These are phyloP conservation scores for Cucumis cinereus DNA, from an alignment of 306 rosid genomes.

Conservation along the genomic window DNA sequence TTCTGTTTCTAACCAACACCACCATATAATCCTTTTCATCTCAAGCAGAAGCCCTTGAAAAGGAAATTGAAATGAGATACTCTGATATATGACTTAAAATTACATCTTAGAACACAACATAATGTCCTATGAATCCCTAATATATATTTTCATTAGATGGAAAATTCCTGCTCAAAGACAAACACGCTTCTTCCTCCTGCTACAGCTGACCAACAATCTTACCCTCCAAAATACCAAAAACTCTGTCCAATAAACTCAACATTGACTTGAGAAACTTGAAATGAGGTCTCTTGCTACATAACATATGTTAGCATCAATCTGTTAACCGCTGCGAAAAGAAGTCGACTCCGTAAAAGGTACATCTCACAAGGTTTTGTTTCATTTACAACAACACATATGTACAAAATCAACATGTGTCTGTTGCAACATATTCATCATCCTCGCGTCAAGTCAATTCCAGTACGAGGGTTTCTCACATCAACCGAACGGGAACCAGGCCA, in stretches of 20 bases:
- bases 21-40: neutral
- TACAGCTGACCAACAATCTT: slow-evolving; percentile 18
- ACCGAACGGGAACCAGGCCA: slow-evolving; percentile 56
- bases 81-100: neutral
- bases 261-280: slow-evolving; percentile 2
- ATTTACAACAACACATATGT: slow-evolving; percentile 59
- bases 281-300: slow-evolving; percentile 10
- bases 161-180: neutral
- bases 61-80: neutral
- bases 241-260: slow-evolving; percentile 8
- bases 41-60: slow-evolving; percentile 2
- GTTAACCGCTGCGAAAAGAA: slow-evolving; percentile 8
- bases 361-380: slow-evolving; percentile 18
- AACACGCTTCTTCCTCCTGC: slow-evolving; percentile 8
- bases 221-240: slow-evolving; percentile 18
- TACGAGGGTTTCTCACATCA: slow-evolving; percentile 46
- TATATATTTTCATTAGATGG: neutral
- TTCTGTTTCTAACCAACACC: slow-evolving; percentile 4
- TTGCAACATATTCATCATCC: slow-evolving; percentile 44
- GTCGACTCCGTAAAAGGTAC: neutral
- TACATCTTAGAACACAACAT: neutral
- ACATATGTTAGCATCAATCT: slow-evolving; percentile 14
- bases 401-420: slow-evolving; percentile 54
- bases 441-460: slow-evolving; percentile 84
- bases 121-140: neutral